Base-by-base conservation (phyloP, 2,329 filamentous ascomycete genomes). In the Colletotrichum truncatum region DNA sequence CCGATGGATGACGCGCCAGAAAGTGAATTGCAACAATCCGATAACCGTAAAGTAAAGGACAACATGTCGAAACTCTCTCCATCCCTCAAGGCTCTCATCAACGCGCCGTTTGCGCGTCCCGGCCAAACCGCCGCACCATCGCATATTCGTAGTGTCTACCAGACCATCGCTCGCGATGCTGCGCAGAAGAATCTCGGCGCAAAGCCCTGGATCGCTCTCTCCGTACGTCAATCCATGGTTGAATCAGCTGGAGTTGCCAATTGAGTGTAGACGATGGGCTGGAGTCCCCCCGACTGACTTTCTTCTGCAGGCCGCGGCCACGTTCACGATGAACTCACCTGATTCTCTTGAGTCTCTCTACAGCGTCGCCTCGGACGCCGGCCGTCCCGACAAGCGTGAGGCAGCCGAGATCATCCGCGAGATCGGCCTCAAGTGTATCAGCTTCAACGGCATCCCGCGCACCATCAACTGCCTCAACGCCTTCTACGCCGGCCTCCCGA, bases 301-400 rank as follows among this genome's bases (percentile, higher is more conserved):
- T 18, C 25, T 28, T 4, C 45, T 16, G 2, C 55, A 93, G 89
- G 91, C 93, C 1, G 93, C 93, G 30, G 90, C 93, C 16, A 93
- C 92, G 2, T 92, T 95, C 80, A 96, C 93, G 1, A 88, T 96
- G 82, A 96, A 97, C 81, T 94, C 92, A 2, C 93, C 93, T 23
- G 90, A 92, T 62, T 91, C 92, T 3, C 86, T 95, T 69, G 79
- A 87, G 4, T 78, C 85, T 21, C 85, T 94, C 11, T 89, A 89
- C 78, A 73, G 84, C 59, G 77, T 86, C 30, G 84, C 85, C 10
- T 77, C 81, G 69, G 34, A 68, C 23, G 23, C 67, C 32, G 30
- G 62, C 64, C 55, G 66, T 6, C 57, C 71, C 66, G 48, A 66
- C 67, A 61, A 55, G 59, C 45, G 62, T 64, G 67, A 83, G 25